phyloP scores from a whole-genome alignment of 1,139 yeast species.

The Schwanniomyces etchellsii region DNA sequence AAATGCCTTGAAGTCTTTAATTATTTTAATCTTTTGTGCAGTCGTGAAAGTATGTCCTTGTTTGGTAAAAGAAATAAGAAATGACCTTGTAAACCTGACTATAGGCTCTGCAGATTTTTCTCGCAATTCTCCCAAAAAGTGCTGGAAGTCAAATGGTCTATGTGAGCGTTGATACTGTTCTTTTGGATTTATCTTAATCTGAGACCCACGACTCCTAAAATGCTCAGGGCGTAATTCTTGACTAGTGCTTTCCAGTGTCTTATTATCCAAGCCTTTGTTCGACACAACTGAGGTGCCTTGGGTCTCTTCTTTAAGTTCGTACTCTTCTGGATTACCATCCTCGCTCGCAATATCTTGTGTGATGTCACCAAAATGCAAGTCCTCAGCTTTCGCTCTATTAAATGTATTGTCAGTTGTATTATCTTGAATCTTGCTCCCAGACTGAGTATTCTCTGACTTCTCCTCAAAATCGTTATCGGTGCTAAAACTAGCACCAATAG shows the following conservation, averaged over 20 bases:
- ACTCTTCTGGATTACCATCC: background rate
- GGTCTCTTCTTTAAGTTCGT: background rate
- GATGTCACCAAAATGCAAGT: too few relatives aligned
- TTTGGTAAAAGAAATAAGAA: conserved; percentile 67
- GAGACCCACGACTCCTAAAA: conserved; percentile 1
- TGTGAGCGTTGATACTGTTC: conserved; percentile 38
- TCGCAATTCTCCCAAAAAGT: conserved; percentile 66
- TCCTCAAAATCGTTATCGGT: too few relatives aligned
- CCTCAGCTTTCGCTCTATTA: background rate
- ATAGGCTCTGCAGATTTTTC: conserved; percentile 82
- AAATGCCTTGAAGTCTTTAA: conserved; percentile 68
- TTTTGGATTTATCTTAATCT: conserved; percentile 12
- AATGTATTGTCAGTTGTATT: background rate
- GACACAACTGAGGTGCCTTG: background rate
- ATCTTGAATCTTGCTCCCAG: too few relatives aligned
- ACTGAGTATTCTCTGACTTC: too few relatives aligned
- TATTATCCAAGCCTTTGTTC: background rate
- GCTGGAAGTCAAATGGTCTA: conserved; percentile 74
- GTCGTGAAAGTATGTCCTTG: conserved; percentile 60
- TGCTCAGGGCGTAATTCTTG: background rate
- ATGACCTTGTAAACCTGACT: conserved; percentile 77
- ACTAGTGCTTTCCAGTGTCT: background rate
- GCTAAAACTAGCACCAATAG: background rate
- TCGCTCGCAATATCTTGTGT: background rate
- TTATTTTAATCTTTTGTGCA: conserved; percentile 71